Conservation (phyloP, 768 basidiomycete genomes). For the Kwoniella mangroviensis region DNA sequence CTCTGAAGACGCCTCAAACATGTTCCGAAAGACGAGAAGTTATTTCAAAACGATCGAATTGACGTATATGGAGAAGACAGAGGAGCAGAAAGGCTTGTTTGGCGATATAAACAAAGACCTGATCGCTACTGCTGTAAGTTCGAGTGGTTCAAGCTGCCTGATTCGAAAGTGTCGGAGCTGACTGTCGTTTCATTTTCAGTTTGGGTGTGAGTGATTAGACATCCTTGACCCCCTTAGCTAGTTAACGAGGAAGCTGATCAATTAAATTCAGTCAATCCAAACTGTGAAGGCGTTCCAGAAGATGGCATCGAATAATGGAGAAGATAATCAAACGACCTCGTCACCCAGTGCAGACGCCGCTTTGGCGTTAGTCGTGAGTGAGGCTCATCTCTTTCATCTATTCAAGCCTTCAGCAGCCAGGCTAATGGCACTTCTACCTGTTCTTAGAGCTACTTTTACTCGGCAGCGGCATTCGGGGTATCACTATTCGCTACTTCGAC, state of each 20-base stretch:
- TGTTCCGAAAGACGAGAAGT: background rate
- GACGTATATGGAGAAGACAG: background rate
- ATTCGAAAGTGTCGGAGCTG: background rate
- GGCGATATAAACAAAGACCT: slow-evolving; percentile 24
- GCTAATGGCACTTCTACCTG: background rate
- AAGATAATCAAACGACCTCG: slow-evolving; percentile 25
- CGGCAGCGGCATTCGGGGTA: slow-evolving; percentile 44
- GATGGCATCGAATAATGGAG: slow-evolving; percentile 38
- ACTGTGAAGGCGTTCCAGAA: slow-evolving; percentile 12
- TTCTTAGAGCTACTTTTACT: slow-evolving; percentile 40
- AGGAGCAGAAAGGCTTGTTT: slow-evolving; percentile 3
- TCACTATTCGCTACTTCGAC: slow-evolving; percentile 47
- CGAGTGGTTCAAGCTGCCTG: background rate
- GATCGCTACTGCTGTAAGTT: slow-evolving; percentile 24
- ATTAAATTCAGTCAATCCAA: slow-evolving; percentile 1
- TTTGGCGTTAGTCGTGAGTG: slow-evolving; percentile 1
- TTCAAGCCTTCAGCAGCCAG: background rate
- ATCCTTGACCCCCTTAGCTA: background rate
- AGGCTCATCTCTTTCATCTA: background rate
- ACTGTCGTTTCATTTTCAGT: slow-evolving; percentile 32
- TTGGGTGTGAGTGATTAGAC: slow-evolving; percentile 39
- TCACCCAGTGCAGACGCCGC: slow-evolving; percentile 11
- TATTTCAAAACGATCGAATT: background rate
- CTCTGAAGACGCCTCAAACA: background rate
- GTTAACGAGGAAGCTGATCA: background rate